Conservation (phyloP, 257 asterid genomes). For the Plantago ovata region DNA sequence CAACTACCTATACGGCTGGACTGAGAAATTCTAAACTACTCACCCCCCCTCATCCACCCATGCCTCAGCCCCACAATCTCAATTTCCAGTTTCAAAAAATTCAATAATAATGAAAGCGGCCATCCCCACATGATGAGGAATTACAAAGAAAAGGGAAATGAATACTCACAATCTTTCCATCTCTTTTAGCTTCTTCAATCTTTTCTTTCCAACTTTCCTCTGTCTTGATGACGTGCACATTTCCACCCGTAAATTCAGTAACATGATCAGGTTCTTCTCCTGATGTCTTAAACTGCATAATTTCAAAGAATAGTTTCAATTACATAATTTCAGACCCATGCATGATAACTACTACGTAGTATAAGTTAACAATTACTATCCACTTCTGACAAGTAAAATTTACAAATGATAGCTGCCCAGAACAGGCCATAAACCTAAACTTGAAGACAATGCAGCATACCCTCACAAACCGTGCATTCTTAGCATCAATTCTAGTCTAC, state of each 20-base stretch:
- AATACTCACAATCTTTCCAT: conserved; percentile 61
- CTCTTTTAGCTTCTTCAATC: conserved; percentile 57
- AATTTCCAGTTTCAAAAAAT: too few species aligned
- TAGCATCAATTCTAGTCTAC: too few species aligned
- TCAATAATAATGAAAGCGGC: conserved; percentile 9
- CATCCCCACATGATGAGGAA: not conserved
- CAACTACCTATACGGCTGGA: not conserved
- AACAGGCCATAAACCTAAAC: conserved; percentile 1
- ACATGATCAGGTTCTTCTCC: conserved; percentile 49
- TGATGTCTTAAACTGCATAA: conserved; percentile 33
- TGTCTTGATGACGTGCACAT: conserved; percentile 72
- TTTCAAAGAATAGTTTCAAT: not conserved
- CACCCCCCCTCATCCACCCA: too few species aligned
- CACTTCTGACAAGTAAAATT: not conserved
- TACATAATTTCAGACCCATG: not conserved
- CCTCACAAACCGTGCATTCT: not conserved
- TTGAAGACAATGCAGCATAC: not conserved
- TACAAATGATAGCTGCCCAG: not conserved
- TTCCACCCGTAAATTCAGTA: conserved; percentile 74
- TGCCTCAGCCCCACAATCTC: too few species aligned
- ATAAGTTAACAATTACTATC: not conserved
- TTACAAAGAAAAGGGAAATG: not conserved
- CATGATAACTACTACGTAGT: not conserved
- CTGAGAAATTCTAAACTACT: too few species aligned
- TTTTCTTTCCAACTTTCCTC: conserved; percentile 85